Conservation (phyloP, 2,329 filamentous ascomycete genomes). For the Stagonosporopsis vannaccii region DNA sequence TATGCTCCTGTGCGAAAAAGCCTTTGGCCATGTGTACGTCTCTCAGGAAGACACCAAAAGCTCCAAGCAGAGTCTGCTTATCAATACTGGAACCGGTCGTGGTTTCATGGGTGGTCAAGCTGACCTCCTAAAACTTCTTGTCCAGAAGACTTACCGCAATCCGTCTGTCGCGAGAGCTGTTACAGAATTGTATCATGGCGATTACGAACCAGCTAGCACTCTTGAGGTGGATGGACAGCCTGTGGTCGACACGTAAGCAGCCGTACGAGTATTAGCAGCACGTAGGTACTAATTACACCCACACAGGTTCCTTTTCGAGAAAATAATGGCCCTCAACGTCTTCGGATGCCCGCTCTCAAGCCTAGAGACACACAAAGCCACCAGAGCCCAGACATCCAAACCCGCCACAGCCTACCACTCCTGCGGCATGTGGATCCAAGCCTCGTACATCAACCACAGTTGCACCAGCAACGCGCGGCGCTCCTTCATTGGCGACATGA, state of each 20-base stretch:
- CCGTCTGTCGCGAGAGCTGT: slow-evolving; percentile 47
- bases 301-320: slow-evolving; percentile 57
- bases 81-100: slow-evolving; percentile 48
- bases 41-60: slow-evolving; percentile 20
- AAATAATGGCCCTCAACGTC: slow-evolving; percentile 54
- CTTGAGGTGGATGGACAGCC: slow-evolving; percentile 45
- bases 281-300: background rate
- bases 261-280: background rate
- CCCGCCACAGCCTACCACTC: slow-evolving; percentile 5
- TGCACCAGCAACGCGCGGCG: slow-evolving; percentile 50
- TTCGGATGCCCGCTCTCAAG: slow-evolving; percentile 50
- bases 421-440: slow-evolving; percentile 51
- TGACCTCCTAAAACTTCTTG: slow-evolving; percentile 50
- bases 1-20: slow-evolving; percentile 59
- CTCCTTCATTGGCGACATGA: slow-evolving; percentile 50
- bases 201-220: slow-evolving; percentile 46
- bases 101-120: slow-evolving; percentile 50
- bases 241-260: slow-evolving; percentile 53
- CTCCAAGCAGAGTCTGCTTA: slow-evolving; percentile 39
- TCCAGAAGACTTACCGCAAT: slow-evolving; percentile 58
- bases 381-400: slow-evolving; percentile 6
- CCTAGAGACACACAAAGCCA: slow-evolving; percentile 18
- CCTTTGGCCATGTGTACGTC: slow-evolving; percentile 55
- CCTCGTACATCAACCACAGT: slow-evolving; percentile 53
- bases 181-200: slow-evolving; percentile 46